Conservation (phyloP, 2,329 filamentous ascomycete species). For the Fusarium napiforme region DNA sequence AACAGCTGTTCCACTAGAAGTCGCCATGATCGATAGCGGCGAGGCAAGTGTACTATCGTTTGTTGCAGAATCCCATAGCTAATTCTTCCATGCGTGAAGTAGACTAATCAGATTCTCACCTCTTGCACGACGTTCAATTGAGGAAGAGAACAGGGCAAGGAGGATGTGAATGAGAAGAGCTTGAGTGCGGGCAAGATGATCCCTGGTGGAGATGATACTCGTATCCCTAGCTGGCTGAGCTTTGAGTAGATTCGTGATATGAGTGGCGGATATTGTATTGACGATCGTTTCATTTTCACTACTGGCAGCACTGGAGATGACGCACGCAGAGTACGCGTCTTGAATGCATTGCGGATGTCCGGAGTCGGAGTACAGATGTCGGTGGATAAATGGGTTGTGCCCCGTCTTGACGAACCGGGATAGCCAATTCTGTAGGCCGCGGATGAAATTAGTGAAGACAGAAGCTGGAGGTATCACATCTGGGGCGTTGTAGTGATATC, state of each 20-base stretch:
- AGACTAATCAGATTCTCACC: not conserved
- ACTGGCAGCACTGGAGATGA: fast-evolving
- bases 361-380: not conserved
- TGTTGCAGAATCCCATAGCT: not conserved
- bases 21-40: fast-evolving
- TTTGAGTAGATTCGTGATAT: not conserved
- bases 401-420: not conserved
- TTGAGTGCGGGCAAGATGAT: not conserved
- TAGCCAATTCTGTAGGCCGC: not conserved
- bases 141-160: not conserved
- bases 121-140: not conserved
- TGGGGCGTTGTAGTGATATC: not conserved
- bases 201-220: not conserved
- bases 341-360: not conserved
- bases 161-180: not conserved
- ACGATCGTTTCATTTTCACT: not conserved
- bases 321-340: not conserved
- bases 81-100: not conserved
- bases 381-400: not conserved
- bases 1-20: fast-evolving
- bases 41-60: not conserved
- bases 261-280: not conserved
- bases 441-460: not conserved
- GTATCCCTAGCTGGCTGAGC: fast-evolving
- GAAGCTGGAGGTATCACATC: not conserved